phyloP scores from a whole-genome alignment of 2,329 filamentous ascomycete species.

The Sporothrix globosa region DNA sequence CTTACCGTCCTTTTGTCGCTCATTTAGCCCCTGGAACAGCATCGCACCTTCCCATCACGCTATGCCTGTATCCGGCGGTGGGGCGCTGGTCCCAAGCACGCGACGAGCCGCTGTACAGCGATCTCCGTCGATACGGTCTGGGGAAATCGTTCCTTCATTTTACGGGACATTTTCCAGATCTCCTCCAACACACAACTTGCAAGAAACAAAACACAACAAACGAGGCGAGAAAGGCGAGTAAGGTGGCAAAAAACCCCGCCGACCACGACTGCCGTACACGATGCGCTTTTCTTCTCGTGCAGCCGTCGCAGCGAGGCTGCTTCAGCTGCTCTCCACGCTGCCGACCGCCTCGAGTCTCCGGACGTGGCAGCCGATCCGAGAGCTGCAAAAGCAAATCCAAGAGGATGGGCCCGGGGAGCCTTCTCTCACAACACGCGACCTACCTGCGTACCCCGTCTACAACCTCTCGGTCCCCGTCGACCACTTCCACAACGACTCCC shows the following conservation, averaged over 20 bases:
- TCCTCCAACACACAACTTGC: not conserved
- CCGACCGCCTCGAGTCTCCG: slow-evolving; percentile 14
- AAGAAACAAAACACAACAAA: not conserved
- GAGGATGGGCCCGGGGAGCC: not conserved
- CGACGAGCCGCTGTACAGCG: not conserved
- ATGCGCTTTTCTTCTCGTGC: slow-evolving; percentile 12
- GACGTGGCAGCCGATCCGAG: slow-evolving; percentile 34
- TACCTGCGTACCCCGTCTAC: slow-evolving; percentile 45
- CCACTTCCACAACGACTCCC: slow-evolving; percentile 79
- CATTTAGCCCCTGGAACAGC: not conserved
- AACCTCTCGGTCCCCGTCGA: slow-evolving; percentile 63
- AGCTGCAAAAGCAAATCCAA: slow-evolving; percentile 26
- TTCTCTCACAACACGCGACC: not conserved
- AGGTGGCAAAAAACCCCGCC: not conserved
- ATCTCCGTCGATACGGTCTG: not conserved
- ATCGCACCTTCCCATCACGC: not conserved
- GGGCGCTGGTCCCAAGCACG: not conserved
- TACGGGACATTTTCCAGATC: not conserved
- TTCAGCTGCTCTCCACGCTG: slow-evolving; percentile 7
- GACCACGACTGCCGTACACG: not conserved
- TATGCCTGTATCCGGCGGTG: not conserved
- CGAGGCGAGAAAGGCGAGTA: too few species aligned
- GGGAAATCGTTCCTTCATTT: slow-evolving; percentile 16
- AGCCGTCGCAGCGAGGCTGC: not conserved
- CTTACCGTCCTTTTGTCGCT: not conserved